phyloP scores from a whole-genome alignment of 768 basidiomycete species.

The Amanita muscaria region DNA sequence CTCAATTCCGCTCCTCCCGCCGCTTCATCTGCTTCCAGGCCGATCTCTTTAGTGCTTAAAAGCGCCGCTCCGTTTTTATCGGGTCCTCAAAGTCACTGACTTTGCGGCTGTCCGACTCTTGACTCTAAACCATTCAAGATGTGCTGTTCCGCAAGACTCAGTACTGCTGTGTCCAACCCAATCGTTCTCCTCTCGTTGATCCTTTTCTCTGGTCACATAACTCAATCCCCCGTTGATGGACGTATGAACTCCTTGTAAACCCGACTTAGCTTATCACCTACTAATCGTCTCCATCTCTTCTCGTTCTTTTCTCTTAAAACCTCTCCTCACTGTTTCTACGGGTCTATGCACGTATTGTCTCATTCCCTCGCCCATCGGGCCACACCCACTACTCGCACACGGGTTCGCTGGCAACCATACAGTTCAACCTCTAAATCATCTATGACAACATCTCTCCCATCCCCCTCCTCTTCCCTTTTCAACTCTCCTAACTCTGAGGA shows the following conservation, averaged over 20 bases:
- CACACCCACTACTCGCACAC: slow-evolving; percentile 54
- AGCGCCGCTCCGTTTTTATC: neutral
- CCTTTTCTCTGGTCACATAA: slow-evolving; percentile 3
- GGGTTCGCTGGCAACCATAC: slow-evolving; percentile 81
- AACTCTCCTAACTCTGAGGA: slow-evolving; percentile 53
- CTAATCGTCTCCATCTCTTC: slow-evolving; percentile 11
- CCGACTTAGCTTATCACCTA: neutral
- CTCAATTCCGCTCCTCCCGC: neutral
- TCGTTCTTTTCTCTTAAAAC: slow-evolving; percentile 10
- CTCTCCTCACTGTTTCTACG: slow-evolving; percentile 22
- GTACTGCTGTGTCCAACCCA: too few relatives aligned
- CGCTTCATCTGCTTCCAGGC: neutral
- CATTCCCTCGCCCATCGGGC: slow-evolving; percentile 63
- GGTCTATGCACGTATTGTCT: slow-evolving; percentile 32
- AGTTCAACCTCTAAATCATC: slow-evolving; percentile 34
- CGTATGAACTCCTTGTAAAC: too few relatives aligned
- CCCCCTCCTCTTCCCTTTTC: slow-evolving; percentile 36
- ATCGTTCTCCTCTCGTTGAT: too few relatives aligned
- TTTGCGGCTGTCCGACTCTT: slow-evolving; percentile 27
- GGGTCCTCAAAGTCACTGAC: slow-evolving; percentile 31
- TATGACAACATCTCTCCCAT: slow-evolving; percentile 20
- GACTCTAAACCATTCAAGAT: slow-evolving; percentile 29
- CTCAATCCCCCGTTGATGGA: too few relatives aligned
- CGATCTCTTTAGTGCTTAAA: neutral
- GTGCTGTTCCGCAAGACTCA: too few relatives aligned